Evolutionary conservation across 345 rosid genomes (phyloP).

Genomic region (Diplotaxis tenuifolia): DNA sequence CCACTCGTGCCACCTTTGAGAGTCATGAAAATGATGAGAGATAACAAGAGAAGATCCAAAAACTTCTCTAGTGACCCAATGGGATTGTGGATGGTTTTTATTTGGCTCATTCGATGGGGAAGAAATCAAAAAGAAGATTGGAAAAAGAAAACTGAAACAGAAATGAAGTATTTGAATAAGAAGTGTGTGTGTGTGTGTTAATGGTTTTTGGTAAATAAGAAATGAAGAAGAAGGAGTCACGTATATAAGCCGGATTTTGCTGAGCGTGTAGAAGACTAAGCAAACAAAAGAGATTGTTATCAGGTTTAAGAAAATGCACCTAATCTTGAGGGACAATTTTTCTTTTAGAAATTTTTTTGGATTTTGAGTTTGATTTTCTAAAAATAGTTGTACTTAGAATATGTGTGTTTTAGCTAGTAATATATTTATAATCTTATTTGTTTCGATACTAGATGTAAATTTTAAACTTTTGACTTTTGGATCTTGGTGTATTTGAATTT

Average conservation of each 20-base stretch:
- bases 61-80: constrained; percentile 13
- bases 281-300: not conserved
- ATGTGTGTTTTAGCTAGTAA: not conserved
- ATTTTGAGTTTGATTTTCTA: not conserved
- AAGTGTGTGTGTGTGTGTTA: not conserved
- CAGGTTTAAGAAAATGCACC: not conserved
- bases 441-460: not conserved
- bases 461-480: not conserved
- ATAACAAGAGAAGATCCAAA: constrained; percentile 16
- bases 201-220: constrained; percentile 16
- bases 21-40: constrained; percentile 50
- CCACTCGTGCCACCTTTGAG: constrained; percentile 82
- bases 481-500: not conserved
- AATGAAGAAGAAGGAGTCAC: constrained; percentile 7
- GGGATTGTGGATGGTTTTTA: constrained; percentile 4
- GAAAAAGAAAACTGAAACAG: not conserved
- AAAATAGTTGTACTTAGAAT: not conserved
- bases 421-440: not conserved
- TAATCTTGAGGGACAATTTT: not conserved
- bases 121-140: not conserved
- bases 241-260: constrained; percentile 14
- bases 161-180: not conserved
- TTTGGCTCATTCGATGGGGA: constrained; percentile 28
- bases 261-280: constrained; percentile 7
- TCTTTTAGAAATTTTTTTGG: not conserved